phyloP scores from a whole-genome alignment of 345 rosid species.

The Isatis tinctoria region DNA sequence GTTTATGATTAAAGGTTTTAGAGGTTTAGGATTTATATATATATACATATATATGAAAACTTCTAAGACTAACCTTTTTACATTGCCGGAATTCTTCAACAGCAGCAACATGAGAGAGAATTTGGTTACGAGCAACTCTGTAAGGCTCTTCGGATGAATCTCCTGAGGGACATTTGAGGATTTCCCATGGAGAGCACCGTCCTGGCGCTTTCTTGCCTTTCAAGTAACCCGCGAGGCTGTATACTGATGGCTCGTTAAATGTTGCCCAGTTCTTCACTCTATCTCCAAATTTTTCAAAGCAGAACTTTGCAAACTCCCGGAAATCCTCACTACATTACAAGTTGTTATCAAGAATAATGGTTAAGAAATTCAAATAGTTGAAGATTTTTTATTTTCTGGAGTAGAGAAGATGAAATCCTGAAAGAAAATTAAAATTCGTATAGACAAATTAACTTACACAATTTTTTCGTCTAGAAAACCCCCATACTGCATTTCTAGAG shows the following conservation, averaged over 20 bases:
- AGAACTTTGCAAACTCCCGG: slow-evolving; percentile 21
- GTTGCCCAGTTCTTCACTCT: slow-evolving; percentile 34
- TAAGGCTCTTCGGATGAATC: slow-evolving; percentile 28
- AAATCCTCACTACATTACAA: slow-evolving; percentile 22
- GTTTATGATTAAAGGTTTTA: not conserved
- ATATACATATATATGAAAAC: not conserved
- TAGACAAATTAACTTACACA: slow-evolving; percentile 15
- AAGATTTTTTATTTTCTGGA: not conserved
- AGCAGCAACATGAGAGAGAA: slow-evolving; percentile 33
- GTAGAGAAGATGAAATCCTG: not conserved
- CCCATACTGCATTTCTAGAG: slow-evolving; percentile 10
- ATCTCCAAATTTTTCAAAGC: slow-evolving; percentile 25
- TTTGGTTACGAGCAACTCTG: slow-evolving; percentile 18
- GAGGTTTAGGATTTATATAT: too few relatives aligned
- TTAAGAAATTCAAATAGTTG: not conserved
- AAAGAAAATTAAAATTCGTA: not conserved
- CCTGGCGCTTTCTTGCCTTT: slow-evolving; percentile 31
- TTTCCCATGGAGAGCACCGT: slow-evolving; percentile 8
- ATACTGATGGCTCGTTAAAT: slow-evolving; percentile 32
- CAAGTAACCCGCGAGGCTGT: slow-evolving; percentile 25
- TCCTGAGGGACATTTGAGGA: not conserved
- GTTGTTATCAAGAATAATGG: not conserved
- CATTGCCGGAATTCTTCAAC: slow-evolving; percentile 29
- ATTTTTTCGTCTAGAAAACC: slow-evolving; percentile 19
- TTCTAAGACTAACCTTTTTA: not conserved